Evolutionary conservation across 768 basidiomycete genomes (phyloP).

Genomic region (Trametes cinnabarina): DNA sequence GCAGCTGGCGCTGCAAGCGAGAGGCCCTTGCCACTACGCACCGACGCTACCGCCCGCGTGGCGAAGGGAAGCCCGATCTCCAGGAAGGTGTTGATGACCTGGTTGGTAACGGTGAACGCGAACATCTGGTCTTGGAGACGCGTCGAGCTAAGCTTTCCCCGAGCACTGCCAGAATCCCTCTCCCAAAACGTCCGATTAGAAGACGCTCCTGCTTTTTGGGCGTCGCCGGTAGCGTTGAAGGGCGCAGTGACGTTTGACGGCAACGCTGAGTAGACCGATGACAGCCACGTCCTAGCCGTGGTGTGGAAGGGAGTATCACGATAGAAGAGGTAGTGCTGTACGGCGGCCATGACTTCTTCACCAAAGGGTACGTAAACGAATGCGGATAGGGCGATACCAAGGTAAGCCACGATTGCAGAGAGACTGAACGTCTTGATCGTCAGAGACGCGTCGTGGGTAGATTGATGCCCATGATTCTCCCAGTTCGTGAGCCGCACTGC

Average conservation of each 20-base stretch:
- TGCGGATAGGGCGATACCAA: constrained; percentile 88
- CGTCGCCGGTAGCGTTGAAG: constrained; percentile 29
- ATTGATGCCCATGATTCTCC: constrained; percentile 90
- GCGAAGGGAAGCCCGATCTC: constrained; percentile 84
- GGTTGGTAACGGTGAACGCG: constrained; percentile 87
- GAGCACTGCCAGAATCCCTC: constrained; percentile 46
- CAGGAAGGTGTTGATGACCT: constrained; percentile 70
- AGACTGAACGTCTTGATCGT: constrained; percentile 91
- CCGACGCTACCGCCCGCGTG: constrained; percentile 53
- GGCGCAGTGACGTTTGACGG: constrained; percentile 25
- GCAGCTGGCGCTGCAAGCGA: constrained; percentile 19
- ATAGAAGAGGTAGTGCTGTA: constrained; percentile 32
- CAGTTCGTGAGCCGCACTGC: constrained; percentile 74
- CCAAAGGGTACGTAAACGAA: constrained; percentile 96
- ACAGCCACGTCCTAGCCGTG: constrained; percentile 16
- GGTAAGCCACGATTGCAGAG: constrained; percentile 85
- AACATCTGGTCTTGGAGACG: constrained; percentile 91
- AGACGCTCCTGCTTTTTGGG: constrained; percentile 25
- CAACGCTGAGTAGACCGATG: constrained; percentile 18
- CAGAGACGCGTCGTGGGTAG: constrained; percentile 71
- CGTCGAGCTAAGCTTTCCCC: constrained; percentile 59
- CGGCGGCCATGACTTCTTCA: constrained; percentile 69
- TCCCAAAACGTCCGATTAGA: constrained; percentile 45
- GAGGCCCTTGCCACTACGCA: constrained; percentile 44
- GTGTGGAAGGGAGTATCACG: constrained; percentile 9